Evolutionary conservation across 805 yeast species (phyloP).

Genomic region (Kuraishia hungarica): DNA sequence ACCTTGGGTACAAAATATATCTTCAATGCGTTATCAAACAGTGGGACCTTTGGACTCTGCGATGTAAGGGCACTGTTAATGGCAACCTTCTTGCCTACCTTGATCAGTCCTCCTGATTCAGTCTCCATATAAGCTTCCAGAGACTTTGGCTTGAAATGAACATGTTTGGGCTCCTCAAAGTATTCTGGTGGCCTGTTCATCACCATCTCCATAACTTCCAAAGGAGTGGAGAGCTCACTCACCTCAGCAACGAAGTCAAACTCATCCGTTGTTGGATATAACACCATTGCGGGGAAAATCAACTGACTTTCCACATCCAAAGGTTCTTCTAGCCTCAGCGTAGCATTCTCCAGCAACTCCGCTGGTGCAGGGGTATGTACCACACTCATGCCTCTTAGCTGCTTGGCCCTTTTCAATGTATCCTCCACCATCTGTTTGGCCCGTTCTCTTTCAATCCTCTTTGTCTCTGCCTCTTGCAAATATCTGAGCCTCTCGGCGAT

Average conservation of each 20-base stretch:
- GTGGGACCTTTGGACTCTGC: conserved; percentile 57
- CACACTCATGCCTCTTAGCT: conserved; percentile 45
- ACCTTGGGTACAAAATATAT: conserved; percentile 73
- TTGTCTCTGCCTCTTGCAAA: conserved; percentile 18
- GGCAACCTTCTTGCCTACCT: conserved; percentile 70
- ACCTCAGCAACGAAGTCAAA: conserved; percentile 74
- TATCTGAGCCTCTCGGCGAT: conserved; percentile 22
- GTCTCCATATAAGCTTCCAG: conserved; percentile 80
- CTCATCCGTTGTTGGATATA: conserved; percentile 79
- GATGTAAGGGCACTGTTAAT: conserved; percentile 57
- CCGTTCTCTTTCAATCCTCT: conserved; percentile 25
- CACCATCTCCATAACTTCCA: conserved; percentile 52
- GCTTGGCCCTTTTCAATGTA: conserved; percentile 50
- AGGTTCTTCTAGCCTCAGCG: conserved; percentile 52
- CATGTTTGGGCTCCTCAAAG: conserved; percentile 56
- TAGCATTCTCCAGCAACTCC: conserved; percentile 44
- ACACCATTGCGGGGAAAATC: conserved; percentile 68
- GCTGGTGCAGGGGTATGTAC: conserved; percentile 45
- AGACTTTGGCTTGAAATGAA: conserved; percentile 46
- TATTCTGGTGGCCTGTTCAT: conserved; percentile 61
- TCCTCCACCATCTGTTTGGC: conserved; percentile 31
- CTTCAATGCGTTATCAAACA: conserved; percentile 66
- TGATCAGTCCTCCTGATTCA: conserved; percentile 71
- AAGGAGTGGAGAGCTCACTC: conserved; percentile 63
- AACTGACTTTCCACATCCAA: conserved; percentile 68